Evolutionary conservation across 306 rosid species (phyloP), one percentile per base, ranked within the genome.

Genomic region (Betula pendula): DNA sequence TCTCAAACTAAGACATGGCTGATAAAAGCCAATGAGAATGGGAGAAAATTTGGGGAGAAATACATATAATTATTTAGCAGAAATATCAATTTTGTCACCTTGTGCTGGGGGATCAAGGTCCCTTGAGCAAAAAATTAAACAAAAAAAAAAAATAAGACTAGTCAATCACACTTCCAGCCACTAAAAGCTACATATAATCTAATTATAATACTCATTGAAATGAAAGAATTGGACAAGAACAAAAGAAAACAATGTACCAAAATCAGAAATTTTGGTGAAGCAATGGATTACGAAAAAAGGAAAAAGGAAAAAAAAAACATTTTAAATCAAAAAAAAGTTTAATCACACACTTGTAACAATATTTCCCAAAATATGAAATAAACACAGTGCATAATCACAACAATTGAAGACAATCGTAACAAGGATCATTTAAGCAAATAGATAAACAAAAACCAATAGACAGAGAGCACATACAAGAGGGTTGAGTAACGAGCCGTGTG

Each of bases 401-500:
- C 33, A 29, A 17, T 14, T 31, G 51, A 4, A 42, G 47, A 27
- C 38, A 72, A 31, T 52, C 74, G 11, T 6, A 16, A 52, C 47
- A 71, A 40, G 31, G 29, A 70, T 35, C 40, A 60, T 6, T 74
- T 6, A 27, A 8, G 48, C 77, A 14, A 25, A 82, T 22, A 25
- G 25, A 60, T 6, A 51, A 52, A 45, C 24, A 33, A 20, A 59
- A 9, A 71, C 42, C 42, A 38, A 38, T 6, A 38, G 42, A 38
- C 42, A 38, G 75, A 67, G 5, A 77, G 33, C 43, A 65, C 93
- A 81, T 81, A 95, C 98, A 95, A 53, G 97, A 90, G 76, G 98
- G 98, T 81, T 95, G 98, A 8, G 90, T 73, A 79, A 95, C 47
- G 48, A 95, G 89, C 63, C 99, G 88, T 14, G 99, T 95, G 75